Conservation (phyloP, 441 rosid genomes). For the Adansonia gregorii region DNA sequence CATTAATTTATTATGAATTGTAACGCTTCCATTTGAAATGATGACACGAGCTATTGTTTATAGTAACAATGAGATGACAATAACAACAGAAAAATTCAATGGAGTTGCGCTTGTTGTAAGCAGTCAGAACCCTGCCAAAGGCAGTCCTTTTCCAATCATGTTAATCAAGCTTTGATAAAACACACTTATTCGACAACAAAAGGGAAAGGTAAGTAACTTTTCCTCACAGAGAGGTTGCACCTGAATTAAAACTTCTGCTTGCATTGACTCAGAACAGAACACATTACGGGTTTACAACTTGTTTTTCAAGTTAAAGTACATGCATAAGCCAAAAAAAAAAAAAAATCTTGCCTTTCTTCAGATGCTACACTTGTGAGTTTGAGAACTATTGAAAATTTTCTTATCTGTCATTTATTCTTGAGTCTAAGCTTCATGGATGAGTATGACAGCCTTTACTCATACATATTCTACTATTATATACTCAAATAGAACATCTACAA, state of each 20-base stretch:
- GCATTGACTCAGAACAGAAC: background rate
- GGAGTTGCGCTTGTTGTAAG: background rate
- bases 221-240: background rate
- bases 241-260: background rate
- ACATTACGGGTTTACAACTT: background rate
- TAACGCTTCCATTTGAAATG: background rate
- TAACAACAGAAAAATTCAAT: background rate
- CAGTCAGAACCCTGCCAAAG: background rate
- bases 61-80: background rate
- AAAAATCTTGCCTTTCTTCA: background rate
- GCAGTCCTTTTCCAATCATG: background rate
- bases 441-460: background rate
- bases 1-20: background rate
- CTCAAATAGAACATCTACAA: background rate
- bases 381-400: background rate
- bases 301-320: background rate
- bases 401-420: background rate
- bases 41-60: background rate
- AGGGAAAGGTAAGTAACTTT: background rate
- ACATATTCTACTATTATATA: background rate
- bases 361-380: background rate
- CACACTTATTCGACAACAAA: background rate
- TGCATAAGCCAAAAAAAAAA: background rate
- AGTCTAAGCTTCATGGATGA: background rate
- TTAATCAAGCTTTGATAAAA: background rate